phyloP scores from a whole-genome alignment of 2,329 filamentous ascomycete genomes.

The Trichoderma atrobrunneum region DNA sequence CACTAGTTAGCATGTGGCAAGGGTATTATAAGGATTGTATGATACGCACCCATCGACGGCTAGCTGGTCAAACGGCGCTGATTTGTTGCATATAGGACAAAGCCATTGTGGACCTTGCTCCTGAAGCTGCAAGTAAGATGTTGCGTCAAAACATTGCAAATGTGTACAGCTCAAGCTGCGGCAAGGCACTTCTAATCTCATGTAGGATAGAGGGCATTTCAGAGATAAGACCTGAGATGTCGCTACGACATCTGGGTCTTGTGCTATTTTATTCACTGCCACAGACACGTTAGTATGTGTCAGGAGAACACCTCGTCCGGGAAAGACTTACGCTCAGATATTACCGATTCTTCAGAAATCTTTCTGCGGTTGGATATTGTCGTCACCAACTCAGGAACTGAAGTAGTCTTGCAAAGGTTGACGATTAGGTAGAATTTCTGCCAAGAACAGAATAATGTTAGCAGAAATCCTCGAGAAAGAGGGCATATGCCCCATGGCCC shows the following conservation, averaged over 20 bases:
- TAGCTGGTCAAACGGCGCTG: conserved; percentile 74
- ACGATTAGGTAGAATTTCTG: conserved; percentile 72
- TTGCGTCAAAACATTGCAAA: conserved; percentile 92
- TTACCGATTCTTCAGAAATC: conserved; percentile 76
- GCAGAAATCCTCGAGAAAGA: not conserved
- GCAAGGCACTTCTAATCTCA: conserved; percentile 76
- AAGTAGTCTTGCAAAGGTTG: conserved; percentile 71
- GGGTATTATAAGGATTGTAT: not conserved
- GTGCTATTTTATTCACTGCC: conserved; percentile 73
- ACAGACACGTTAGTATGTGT: not conserved
- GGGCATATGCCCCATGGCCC: not conserved
- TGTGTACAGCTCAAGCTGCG: conserved; percentile 79
- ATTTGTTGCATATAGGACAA: conserved; percentile 91
- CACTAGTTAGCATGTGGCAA: conserved; percentile 19
- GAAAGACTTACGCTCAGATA: conserved; percentile 70
- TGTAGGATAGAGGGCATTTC: conserved; percentile 87
- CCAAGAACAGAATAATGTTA: conserved; percentile 18
- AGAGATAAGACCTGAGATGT: conserved; percentile 86
- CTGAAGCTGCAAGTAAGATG: conserved; percentile 87
- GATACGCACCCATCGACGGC: conserved; percentile 77
- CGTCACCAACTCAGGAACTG: conserved; percentile 68
- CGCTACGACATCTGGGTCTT: conserved; percentile 84
- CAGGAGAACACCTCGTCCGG: no score
- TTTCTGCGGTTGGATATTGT: conserved; percentile 64
- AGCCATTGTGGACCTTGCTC: conserved; percentile 95